Evolutionary conservation across 1,284 basidiomycete species (phyloP).

Genomic region (Papiliotrema laurentii): DNA sequence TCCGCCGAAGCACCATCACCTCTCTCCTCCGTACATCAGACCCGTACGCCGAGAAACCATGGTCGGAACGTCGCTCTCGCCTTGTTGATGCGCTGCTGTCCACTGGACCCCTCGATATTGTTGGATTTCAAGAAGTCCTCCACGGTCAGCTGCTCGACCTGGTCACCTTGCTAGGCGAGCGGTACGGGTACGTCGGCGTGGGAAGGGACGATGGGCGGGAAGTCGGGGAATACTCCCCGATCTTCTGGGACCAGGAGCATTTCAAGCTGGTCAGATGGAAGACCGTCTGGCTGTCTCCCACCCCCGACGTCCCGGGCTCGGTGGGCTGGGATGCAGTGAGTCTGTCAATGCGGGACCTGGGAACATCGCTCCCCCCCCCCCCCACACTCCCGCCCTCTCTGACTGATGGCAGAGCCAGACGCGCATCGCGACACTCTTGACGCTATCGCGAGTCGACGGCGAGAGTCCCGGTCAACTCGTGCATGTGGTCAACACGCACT

Average conservation of each 20-base stretch:
- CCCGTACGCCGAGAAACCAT: conserved; percentile 30
- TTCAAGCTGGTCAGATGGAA: conserved; percentile 31
- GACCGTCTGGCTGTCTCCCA: conserved; percentile 41
- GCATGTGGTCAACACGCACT: conserved; percentile 46
- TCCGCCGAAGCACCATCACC: not conserved
- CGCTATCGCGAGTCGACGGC: conserved; percentile 16
- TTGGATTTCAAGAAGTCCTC: conserved; percentile 57
- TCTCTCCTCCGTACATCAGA: no score
- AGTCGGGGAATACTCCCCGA: conserved; percentile 61
- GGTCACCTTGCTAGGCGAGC: conserved; percentile 53
- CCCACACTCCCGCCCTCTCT: no score
- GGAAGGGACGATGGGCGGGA: conserved; percentile 59
- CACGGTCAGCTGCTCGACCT: conserved; percentile 60
- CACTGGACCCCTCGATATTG: conserved; percentile 31
- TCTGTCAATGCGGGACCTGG: conserved; percentile 2
- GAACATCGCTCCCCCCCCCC: no score
- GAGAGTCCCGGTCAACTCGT: conserved; percentile 13
- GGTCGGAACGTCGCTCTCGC: conserved; percentile 37
- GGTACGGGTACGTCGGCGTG: conserved; percentile 59
- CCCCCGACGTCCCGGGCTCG: conserved; percentile 34
- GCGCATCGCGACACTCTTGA: conserved; percentile 42
- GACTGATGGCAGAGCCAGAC: conserved; percentile 28
- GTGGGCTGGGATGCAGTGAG: conserved; percentile 47
- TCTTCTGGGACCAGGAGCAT: conserved; percentile 57
- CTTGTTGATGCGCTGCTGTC: conserved; percentile 33